Evolutionary conservation across 2,329 filamentous ascomycete species (phyloP).

Genomic region (Colletotrichum sp.): DNA sequence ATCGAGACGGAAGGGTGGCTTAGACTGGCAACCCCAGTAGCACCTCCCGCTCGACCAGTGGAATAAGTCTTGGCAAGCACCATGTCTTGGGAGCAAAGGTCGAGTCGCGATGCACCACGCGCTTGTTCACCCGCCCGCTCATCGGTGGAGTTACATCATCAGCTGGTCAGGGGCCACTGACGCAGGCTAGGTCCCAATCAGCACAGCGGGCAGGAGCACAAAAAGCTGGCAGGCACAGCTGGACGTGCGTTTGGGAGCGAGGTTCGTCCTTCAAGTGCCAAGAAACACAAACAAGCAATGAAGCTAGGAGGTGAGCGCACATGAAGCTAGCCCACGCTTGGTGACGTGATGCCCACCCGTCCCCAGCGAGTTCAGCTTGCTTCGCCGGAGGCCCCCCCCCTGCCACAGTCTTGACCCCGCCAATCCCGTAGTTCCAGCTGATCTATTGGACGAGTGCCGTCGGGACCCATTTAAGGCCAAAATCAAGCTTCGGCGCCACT

Average conservation of each 20-base stretch:
- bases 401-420: not conserved
- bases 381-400: not conserved
- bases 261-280: not conserved
- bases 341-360: constrained; percentile 17
- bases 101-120: constrained; percentile 4
- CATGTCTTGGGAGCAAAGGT: not conserved
- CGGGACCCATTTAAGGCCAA: not conserved
- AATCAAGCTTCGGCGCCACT: not conserved
- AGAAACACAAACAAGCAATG: constrained; percentile 9
- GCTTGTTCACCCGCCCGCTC: not conserved
- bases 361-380: not conserved
- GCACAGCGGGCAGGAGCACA: not conserved
- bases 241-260: not conserved
- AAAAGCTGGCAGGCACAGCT: not conserved
- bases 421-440: not conserved
- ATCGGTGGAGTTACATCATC: constrained; percentile 19
- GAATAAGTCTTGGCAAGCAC: constrained; percentile 1
- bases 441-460: not conserved
- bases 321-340: constrained; percentile 10
- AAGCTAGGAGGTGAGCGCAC: not conserved
- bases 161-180: constrained; percentile 15
- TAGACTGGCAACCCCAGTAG: not conserved
- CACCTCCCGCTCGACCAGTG: not conserved
- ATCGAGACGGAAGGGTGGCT: constrained; percentile 8
- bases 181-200: constrained; percentile 20